Conservation (phyloP, 129 eudicot species). For the Chrysanthemum makinoi region DNA sequence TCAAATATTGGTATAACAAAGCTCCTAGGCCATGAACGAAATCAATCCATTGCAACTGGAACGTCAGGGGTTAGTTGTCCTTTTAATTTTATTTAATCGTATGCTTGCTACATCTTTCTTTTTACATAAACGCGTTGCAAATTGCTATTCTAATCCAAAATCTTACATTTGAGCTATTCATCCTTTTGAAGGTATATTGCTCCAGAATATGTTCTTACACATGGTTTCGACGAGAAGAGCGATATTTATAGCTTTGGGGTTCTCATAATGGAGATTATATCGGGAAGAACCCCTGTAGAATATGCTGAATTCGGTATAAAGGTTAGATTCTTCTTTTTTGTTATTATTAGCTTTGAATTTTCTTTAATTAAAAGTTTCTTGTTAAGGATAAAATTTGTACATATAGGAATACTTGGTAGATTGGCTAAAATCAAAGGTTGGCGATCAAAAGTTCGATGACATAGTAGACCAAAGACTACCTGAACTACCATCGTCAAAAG, state of each 20-base stretch:
- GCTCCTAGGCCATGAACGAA: conserved; percentile 29
- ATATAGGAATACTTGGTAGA: conserved; percentile 50
- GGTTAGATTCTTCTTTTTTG: conserved; percentile 22
- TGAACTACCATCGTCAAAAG: conserved; percentile 35
- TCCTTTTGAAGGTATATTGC: conserved; percentile 36
- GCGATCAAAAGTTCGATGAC: conserved; percentile 14
- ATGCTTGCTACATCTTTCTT: too few relatives aligned
- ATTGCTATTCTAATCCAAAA: too few relatives aligned
- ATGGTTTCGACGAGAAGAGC: conserved; percentile 29
- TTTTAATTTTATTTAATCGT: neutral
- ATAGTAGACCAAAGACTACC: conserved; percentile 39
- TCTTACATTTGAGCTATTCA: too few relatives aligned
- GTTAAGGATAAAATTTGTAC: neutral
- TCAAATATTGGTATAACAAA: conserved; percentile 37
- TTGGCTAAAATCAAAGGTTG: conserved; percentile 43
- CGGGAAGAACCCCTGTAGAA: conserved; percentile 36
- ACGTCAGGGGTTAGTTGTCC: conserved; percentile 44
- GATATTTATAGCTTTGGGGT: conserved; percentile 61
- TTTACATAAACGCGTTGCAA: too few relatives aligned
- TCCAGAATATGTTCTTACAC: conserved; percentile 40
- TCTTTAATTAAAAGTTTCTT: neutral
- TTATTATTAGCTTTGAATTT: neutral
- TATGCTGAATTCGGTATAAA: conserved; percentile 23
- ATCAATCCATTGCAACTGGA: conserved; percentile 12
- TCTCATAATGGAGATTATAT: conserved; percentile 52